Base-by-base conservation (phyloP, 768 basidiomycete genomes). In the Termitomyces eurrhizus region DNA sequence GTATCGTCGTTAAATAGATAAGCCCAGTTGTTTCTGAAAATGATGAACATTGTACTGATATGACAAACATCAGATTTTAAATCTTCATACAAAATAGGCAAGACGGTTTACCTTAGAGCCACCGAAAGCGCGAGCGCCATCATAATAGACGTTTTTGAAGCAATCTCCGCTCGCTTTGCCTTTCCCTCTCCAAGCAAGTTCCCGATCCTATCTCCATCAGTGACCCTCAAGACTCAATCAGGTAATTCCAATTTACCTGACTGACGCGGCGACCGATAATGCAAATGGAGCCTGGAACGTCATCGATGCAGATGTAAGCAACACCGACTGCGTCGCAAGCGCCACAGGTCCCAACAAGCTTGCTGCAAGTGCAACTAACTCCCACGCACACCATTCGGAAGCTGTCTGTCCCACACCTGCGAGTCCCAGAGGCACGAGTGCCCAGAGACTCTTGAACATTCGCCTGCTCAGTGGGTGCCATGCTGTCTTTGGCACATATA, bases 351-450 rank as follows among this genome's bases (percentile, higher is more conserved):
- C 93, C 1, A 97, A 74, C 76, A 80, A 65, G 62, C 79, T 80
- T 4, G 83, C 83, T 6, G 78, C 81, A 2, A 84, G 75, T 26
- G 87, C 88, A 36, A 90, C 73, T 7, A 93, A 80, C 73, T 97
- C 95, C 96, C 96, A 96, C 42, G 90, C 88, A 94, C 95, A 98
- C 96, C 95, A 98, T 73, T 97, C 96, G 4, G 85, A 87, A 1
- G 92, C 92, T 4, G 85, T 88, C 71, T 94, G 93, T 0, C 86
- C 86, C 80, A 93, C 85, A 11, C 96, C 95, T 11, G 91, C 90
- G 4, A 95, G 66, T 0, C 95, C 93, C 0, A 98, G 79, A 46
- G 83, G 84, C 6, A 88, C 77, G 45, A 98, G 72, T 8, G 90
- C 73, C 1, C 88, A 84, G 21, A 94, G 79, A 58, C 79, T 81